Percentiles rank a stretch among this genome's conserved stretches.
phyloP scores from a whole-genome alignment of 768 basidiomycete species.

The Rhodotorula paludigena region DNA sequence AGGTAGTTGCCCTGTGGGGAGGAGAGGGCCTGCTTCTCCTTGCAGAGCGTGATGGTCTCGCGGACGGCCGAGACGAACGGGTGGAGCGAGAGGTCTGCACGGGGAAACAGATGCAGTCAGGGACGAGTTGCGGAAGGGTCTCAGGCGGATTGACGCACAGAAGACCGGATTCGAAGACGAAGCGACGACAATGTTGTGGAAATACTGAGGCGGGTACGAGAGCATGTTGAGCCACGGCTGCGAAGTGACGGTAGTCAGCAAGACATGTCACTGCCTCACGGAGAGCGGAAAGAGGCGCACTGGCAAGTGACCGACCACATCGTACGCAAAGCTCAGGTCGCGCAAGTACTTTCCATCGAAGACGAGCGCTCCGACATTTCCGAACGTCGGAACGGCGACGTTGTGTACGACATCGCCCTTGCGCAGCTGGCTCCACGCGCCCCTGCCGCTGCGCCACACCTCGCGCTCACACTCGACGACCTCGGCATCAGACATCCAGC shows the following conservation, averaged over 20 bases:
- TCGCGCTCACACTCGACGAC: conserved; percentile 42
- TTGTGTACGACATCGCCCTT: conserved; percentile 40
- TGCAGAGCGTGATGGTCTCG: conserved; percentile 15
- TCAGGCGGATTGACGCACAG: conserved; percentile 12
- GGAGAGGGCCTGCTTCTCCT: conserved; percentile 11
- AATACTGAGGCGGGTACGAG: conserved; percentile 32
- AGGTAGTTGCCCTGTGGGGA: conserved; percentile 36
- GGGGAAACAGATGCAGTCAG: too few relatives aligned
- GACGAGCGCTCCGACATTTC: conserved; percentile 34
- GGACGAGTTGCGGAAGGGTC: not conserved
- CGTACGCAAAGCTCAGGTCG: conserved; percentile 36
- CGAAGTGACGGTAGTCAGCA: not conserved
- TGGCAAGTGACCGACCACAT: conserved; percentile 39
- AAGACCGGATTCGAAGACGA: conserved; percentile 38
- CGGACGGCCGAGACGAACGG: conserved; percentile 10
- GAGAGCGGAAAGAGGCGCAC: not conserved
- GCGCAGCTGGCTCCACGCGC: conserved; percentile 25
- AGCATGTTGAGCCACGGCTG: conserved; percentile 41
- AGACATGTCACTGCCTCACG: too few relatives aligned
- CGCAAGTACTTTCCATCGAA: conserved; percentile 41
- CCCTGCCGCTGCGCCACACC: conserved; percentile 23
- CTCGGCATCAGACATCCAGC: conserved; percentile 42
- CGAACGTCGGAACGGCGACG: conserved; percentile 30
- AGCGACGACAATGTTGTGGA: conserved; percentile 40
- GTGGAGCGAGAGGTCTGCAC: conserved; percentile 11